Evolutionary conservation across 345 rosid species (phyloP), one percentile per base, ranked within the genome.

Genomic region (Eucalyptus microcorys): DNA sequence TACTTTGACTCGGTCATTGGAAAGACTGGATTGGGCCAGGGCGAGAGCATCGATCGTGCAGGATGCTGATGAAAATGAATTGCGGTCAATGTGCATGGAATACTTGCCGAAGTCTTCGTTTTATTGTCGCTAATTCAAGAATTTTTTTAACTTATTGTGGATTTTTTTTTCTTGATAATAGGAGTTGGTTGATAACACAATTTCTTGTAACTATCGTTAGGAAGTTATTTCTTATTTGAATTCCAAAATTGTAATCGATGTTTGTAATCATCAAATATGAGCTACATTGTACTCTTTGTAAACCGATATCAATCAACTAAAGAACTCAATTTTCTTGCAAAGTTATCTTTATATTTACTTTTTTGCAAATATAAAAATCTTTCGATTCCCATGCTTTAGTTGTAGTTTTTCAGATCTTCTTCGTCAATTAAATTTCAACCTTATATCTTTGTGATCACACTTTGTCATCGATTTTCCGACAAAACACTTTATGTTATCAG

Each of bases 351-450:
- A 55, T 24, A 22, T 55, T 55, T 24, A 55, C 61, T 55, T 9
- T 55, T 24, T 4, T 55, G 30, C 61, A 55, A 55, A 10, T 55
- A 22, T 55, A 24, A 9, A 55, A 22, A 55, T 9, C 30, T 55
- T 55, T 55, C 3, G 6, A 24, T 55, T 22, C 13, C 59, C 30
- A 55, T 55, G 30, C 61, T 55, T 55, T 55, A 24, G 61, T 55
- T 55, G 30, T 55, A 55, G 61, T 52, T 55, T 55, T 1, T 24
- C 0, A 0, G 0, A 55, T 55, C 30, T 55, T 55, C 6, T 52
- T 1, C 0, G 0, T 52, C 10, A 1, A 52, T 52, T 52, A 52
- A 52, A 52, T 52, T 52, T 9, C 27, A 11, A 55, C 27, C 9
- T 55, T 55, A 9, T 22, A 55, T 22, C 12, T 24, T 9, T 55